Conservation (phyloP, 768 basidiomycete species). For the Cantharellus anzutake region DNA sequence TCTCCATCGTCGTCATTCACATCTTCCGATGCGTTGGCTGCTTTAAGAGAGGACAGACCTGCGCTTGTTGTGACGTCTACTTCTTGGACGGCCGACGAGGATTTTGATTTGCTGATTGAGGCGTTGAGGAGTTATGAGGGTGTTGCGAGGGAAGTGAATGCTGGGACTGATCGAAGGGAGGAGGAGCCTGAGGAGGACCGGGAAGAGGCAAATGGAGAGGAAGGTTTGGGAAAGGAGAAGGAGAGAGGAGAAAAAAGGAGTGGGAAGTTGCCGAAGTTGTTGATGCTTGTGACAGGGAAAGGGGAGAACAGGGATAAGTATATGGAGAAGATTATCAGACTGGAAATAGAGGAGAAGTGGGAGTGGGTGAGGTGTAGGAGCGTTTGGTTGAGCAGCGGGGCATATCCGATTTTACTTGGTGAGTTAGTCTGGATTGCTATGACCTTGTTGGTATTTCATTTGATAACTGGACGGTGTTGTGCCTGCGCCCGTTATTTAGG, state of each 20-base stretch:
- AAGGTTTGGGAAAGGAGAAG: slow-evolving; percentile 4
- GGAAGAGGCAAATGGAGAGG: background rate
- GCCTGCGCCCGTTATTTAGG: slow-evolving; percentile 24
- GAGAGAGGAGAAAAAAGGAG: background rate
- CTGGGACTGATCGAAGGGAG: background rate
- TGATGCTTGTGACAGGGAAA: slow-evolving; percentile 81
- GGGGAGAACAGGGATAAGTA: slow-evolving; percentile 60
- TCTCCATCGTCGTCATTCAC: background rate
- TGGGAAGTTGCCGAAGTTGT: slow-evolving; percentile 41
- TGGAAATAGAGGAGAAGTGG: slow-evolving; percentile 45
- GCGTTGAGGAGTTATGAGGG: slow-evolving; percentile 56
- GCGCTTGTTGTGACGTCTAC: slow-evolving; percentile 83
- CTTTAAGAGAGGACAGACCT: slow-evolving; percentile 43
- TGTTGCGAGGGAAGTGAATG: slow-evolving; percentile 24
- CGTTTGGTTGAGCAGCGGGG: slow-evolving; percentile 73
- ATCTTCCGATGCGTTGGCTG: slow-evolving; percentile 23
- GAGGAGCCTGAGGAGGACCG: slow-evolving; percentile 6
- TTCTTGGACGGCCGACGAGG: slow-evolving; percentile 95
- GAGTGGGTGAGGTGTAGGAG: slow-evolving; percentile 58
- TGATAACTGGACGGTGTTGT: background rate
- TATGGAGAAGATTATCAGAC: slow-evolving; percentile 41
- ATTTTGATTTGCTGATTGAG: slow-evolving; percentile 66
- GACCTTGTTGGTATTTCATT: background rate
- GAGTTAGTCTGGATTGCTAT: slow-evolving; percentile 8
- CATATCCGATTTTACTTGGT: slow-evolving; percentile 83